Conservation (phyloP, 805 yeast genomes). For the Saccharomycopsis babjevae region DNA sequence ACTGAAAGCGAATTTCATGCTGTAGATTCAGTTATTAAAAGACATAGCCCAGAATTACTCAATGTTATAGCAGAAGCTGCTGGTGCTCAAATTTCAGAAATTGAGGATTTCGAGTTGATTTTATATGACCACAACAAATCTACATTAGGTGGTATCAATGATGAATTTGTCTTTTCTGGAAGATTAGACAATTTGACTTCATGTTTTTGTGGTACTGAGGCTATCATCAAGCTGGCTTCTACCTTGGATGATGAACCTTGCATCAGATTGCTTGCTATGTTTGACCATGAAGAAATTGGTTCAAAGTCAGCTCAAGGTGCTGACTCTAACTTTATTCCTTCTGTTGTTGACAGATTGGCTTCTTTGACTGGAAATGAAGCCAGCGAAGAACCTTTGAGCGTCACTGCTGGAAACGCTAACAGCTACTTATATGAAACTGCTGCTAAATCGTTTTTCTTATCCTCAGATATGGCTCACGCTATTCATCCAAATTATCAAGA, state of each 20-base stretch:
- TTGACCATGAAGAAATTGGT: conserved; percentile 96
- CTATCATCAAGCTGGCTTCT: conserved; percentile 44
- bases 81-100: conserved; percentile 38
- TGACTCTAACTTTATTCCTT: conserved; percentile 80
- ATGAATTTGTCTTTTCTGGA: conserved; percentile 87
- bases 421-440: conserved; percentile 43
- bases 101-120: conserved; percentile 85
- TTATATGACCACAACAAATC: conserved; percentile 81
- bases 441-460: conserved; percentile 75
- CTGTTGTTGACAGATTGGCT: conserved; percentile 61
- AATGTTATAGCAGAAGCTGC: conserved; percentile 60
- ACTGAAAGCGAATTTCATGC: conserved; percentile 52
- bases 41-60: conserved; percentile 70
- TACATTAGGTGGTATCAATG: conserved; percentile 75
- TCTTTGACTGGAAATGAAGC: conserved; percentile 33
- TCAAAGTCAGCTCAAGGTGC: conserved; percentile 95
- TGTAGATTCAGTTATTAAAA: conserved; percentile 49
- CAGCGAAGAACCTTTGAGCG: conserved; percentile 19
- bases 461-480: conserved; percentile 96
- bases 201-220: conserved; percentile 71
- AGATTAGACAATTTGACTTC: conserved; percentile 86
- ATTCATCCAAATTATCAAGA: conserved; percentile 84
- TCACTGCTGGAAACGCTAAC: conserved; percentile 3
- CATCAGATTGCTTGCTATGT: conserved; percentile 66
- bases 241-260: conserved; percentile 39